These are phyloP conservation scores for Fusarium sp. DNA, from an alignment of 2,329 filamentous ascomycete genomes.

Conservation along the genomic window DNA sequence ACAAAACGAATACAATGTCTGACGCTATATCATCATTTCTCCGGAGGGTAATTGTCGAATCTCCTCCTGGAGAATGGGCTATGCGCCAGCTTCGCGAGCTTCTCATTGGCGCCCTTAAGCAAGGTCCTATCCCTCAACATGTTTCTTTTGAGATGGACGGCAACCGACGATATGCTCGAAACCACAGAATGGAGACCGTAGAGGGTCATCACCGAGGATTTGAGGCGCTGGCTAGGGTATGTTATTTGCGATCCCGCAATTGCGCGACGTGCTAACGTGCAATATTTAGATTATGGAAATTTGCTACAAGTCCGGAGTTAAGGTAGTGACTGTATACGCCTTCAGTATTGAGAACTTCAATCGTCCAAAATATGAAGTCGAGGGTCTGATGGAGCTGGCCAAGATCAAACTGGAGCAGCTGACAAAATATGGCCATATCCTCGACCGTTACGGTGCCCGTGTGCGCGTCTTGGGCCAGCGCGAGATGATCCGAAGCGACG, in stretches of 20 bases:
- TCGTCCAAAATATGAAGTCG: constrained; percentile 93
- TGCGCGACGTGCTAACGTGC: constrained; percentile 3
- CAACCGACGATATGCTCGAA: constrained; percentile 90
- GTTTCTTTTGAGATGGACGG: constrained; percentile 99
- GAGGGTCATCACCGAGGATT: constrained; percentile 97
- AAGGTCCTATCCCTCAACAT: constrained; percentile 93
- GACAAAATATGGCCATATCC: constrained; percentile 89
- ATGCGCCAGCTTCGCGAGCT: constrained; percentile 81
- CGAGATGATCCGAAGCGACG: constrained; percentile 85
- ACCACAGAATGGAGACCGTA: constrained; percentile 92
- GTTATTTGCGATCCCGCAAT: constrained; percentile 56
- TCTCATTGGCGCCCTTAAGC: constrained; percentile 86
- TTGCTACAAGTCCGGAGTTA: constrained; percentile 97
- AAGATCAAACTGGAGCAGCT: constrained; percentile 94
- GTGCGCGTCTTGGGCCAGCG: constrained; percentile 87
- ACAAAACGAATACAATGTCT: constrained; percentile 54
- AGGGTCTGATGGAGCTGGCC: constrained; percentile 96
- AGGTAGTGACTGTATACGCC: constrained; percentile 96
- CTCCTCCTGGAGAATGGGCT: constrained; percentile 92
- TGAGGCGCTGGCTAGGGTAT: constrained; percentile 87
- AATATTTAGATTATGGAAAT: constrained; percentile 84
- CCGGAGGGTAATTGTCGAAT: constrained; percentile 80
- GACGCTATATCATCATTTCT: constrained; percentile 61
- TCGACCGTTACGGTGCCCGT: constrained; percentile 91
- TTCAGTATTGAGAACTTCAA: constrained; percentile 99